phyloP scores from a whole-genome alignment of 768 basidiomycete species.

The Agaricus bisporus region DNA sequence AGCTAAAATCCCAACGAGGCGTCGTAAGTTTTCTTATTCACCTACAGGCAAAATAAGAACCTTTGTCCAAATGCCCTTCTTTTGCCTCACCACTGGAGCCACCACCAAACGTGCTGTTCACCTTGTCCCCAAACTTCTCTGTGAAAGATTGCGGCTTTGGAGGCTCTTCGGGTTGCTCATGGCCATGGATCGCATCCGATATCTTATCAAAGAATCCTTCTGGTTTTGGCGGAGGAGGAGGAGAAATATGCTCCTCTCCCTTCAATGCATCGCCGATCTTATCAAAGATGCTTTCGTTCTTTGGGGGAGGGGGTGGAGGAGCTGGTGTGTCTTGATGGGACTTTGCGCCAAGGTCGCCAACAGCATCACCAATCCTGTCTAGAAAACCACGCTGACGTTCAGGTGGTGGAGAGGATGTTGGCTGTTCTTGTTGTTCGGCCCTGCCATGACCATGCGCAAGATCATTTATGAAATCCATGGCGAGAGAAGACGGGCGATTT shows the following conservation, averaged over 20 bases:
- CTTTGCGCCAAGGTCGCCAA: neutral
- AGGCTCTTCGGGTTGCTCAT: conserved; percentile 11
- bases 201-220: conserved; percentile 13
- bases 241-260: conserved; percentile 9
- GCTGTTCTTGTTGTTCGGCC: neutral
- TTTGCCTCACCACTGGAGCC: conserved; percentile 18
- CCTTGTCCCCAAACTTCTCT: conserved; percentile 11
- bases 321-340: conserved; percentile 1
- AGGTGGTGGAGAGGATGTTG: neutral
- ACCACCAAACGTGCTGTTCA: conserved; percentile 20
- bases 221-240: conserved; percentile 10
- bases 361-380: conserved; percentile 10
- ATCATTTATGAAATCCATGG: conserved; percentile 14
- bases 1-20: conserved; percentile 16
- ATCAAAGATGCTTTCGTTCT: conserved; percentile 10
- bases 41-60: conserved; percentile 13
- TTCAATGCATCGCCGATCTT: conserved; percentile 10
- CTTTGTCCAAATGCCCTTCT: conserved; percentile 26
- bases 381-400: conserved; percentile 9
- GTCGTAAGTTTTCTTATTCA: neutral
- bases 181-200: conserved; percentile 6
- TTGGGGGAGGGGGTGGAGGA: conserved; percentile 10
- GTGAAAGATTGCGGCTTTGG: conserved; percentile 10
- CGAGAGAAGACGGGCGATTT: neutral
- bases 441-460: conserved; percentile 4